phyloP scores from a whole-genome alignment of 768 basidiomycete genomes.

The Podaxis sp. region DNA sequence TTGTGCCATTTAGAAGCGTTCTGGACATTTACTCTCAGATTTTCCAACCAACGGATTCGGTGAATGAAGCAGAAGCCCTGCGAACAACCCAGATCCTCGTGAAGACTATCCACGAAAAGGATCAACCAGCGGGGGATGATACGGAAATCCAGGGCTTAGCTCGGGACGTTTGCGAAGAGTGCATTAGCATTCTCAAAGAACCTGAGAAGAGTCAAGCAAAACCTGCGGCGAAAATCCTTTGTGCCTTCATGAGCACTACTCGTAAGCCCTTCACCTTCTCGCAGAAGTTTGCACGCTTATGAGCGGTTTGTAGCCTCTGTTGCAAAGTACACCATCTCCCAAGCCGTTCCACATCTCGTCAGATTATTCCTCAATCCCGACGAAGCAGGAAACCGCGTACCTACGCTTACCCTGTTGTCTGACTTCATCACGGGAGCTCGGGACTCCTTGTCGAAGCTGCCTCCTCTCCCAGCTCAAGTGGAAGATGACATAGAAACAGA shows the following conservation, averaged over 20 bases:
- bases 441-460: conserved; percentile 28
- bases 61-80: conserved; percentile 73
- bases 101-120: conserved; percentile 59
- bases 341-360: conserved; percentile 73
- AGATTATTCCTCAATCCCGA: conserved; percentile 69
- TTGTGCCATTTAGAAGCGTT: neutral
- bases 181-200: conserved; percentile 72
- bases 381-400: conserved; percentile 60
- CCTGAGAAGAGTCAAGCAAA: conserved; percentile 93
- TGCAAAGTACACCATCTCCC: conserved; percentile 60
- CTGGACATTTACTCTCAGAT: conserved; percentile 47
- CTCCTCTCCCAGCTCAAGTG: conserved; percentile 5
- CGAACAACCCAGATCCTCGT: conserved; percentile 70
- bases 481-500: conserved; percentile 9
- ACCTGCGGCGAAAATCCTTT: conserved; percentile 81
- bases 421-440: conserved; percentile 57
- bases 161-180: conserved; percentile 75
- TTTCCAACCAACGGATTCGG: conserved; percentile 82
- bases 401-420: conserved; percentile 62
- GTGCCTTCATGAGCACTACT: conserved; percentile 71
- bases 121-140: conserved; percentile 33
- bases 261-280: conserved; percentile 42
- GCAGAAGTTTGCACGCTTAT: neutral
- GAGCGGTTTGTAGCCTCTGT: conserved; percentile 49
- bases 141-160: conserved; percentile 54